Evolutionary conservation across 345 rosid genomes (phyloP).

Genomic region (Heritiera littoralis): DNA sequence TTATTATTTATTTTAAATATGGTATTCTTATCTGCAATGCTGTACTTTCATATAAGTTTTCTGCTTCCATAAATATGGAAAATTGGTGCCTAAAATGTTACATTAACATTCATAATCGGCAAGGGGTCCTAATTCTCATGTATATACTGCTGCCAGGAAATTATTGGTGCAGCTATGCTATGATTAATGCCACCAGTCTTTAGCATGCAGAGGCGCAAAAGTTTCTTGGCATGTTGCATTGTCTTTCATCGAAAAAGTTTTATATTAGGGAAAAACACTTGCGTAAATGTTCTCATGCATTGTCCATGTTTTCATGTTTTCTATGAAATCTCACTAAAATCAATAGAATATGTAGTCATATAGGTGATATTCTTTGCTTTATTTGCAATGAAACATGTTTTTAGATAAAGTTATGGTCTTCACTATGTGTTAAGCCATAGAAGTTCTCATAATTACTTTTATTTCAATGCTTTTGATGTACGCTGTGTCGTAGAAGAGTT

Average conservation of each 20-base stretch:
- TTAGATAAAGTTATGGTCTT: background rate
- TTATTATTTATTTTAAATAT: background rate
- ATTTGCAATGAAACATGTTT: background rate
- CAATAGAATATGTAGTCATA: background rate
- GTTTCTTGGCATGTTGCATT: background rate
- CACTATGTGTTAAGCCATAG: background rate
- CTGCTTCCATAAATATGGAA: background rate
- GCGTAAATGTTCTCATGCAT: background rate
- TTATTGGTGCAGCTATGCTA: background rate
- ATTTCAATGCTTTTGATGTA: background rate
- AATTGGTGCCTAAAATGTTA: background rate
- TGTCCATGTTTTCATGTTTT: background rate
- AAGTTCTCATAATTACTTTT: background rate
- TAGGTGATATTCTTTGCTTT: background rate
- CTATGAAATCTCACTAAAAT: background rate
- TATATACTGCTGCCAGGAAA: background rate
- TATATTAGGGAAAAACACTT: background rate
- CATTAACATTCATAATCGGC: background rate
- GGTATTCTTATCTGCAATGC: background rate
- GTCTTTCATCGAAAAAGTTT: background rate
- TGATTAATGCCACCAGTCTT: background rate
- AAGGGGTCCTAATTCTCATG: background rate
- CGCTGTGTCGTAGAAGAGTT: background rate
- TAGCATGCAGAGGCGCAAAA: background rate
- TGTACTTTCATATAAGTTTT: background rate